These are phyloP conservation scores for Rosa persica DNA, from an alignment of 306 rosid genomes.

Conservation along the genomic window DNA sequence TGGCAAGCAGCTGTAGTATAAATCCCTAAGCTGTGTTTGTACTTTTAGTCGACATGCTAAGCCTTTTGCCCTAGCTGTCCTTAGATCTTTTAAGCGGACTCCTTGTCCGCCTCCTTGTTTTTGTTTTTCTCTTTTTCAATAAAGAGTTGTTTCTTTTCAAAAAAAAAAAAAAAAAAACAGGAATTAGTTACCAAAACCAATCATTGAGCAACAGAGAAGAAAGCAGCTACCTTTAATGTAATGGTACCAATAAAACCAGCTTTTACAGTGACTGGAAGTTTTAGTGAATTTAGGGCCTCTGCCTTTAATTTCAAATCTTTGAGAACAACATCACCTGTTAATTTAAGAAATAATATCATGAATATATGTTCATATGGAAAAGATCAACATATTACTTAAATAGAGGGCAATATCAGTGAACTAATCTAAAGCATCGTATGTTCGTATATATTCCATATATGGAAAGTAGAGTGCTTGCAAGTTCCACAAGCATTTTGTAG, in stretches of 20 bases:
- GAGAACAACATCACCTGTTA: constrained; percentile 91
- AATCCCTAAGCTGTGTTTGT: too few relatives aligned
- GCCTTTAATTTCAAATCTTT: constrained; percentile 93
- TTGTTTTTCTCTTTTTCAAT: too few relatives aligned
- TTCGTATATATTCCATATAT: not conserved
- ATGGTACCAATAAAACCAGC: constrained; percentile 95
- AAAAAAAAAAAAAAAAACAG: too few relatives aligned
- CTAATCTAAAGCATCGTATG: not conserved
- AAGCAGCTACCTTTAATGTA: constrained; percentile 73
- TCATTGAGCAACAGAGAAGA: constrained; percentile 19
- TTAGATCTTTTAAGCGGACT: too few relatives aligned
- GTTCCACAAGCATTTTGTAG: not conserved
- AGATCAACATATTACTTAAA: not conserved
- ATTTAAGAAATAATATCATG: constrained; percentile 13
- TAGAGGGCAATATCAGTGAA: not conserved
- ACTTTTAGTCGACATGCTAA: too few relatives aligned
- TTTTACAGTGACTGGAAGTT: constrained; percentile 92
- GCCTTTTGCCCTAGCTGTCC: too few relatives aligned
- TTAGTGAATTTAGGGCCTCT: constrained; percentile 89
- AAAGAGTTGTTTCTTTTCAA: too few relatives aligned
- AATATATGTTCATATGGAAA: not conserved
- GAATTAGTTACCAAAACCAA: constrained; percentile 18
- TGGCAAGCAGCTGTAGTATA: too few relatives aligned
- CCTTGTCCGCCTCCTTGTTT: too few relatives aligned
- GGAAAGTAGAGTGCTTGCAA: constrained; percentile 5